A percentile compares a stretch with the other conserved stretches of the same genome.
phyloP scores from a whole-genome alignment of 2,329 filamentous ascomycete genomes.

The Ophiostoma sp. region DNA sequence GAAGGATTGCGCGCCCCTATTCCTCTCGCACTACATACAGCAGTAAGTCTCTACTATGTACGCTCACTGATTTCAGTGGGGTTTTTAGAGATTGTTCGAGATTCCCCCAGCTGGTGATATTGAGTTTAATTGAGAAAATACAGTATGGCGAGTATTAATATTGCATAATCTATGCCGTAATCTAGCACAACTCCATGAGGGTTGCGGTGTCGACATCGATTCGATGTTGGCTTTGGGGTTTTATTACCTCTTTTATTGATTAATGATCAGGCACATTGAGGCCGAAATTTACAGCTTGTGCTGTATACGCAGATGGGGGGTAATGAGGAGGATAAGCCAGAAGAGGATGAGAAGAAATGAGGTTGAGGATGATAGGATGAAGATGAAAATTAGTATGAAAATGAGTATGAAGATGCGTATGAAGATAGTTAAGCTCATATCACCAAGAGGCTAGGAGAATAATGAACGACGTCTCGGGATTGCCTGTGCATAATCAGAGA shows the following conservation, averaged over 20 bases:
- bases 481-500: not conserved
- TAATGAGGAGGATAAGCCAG: too few relatives aligned
- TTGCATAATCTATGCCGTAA: not conserved
- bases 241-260: not conserved
- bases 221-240: not conserved
- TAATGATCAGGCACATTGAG: not conserved
- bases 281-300: not conserved
- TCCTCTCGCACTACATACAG: not conserved
- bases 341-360: too few relatives aligned
- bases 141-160: not conserved
- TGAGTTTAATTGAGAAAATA: not conserved
- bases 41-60: not conserved
- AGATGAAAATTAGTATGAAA: not conserved
- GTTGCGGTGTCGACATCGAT: not conserved
- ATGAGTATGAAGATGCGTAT: too few relatives aligned
- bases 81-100: not conserved
- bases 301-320: not conserved
- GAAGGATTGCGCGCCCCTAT: conserved; percentile 22
- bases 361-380: too few relatives aligned
- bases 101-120: not conserved
- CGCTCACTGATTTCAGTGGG: not conserved
- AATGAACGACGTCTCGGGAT: not conserved
- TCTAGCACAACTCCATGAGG: conserved; percentile 5
- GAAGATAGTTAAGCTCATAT: not conserved
- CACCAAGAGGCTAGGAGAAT: conserved; percentile 5